Evolutionary conservation across 768 basidiomycete species (phyloP), one percentile per base, ranked within the genome.

Genomic region (Naganishia kalamii): DNA sequence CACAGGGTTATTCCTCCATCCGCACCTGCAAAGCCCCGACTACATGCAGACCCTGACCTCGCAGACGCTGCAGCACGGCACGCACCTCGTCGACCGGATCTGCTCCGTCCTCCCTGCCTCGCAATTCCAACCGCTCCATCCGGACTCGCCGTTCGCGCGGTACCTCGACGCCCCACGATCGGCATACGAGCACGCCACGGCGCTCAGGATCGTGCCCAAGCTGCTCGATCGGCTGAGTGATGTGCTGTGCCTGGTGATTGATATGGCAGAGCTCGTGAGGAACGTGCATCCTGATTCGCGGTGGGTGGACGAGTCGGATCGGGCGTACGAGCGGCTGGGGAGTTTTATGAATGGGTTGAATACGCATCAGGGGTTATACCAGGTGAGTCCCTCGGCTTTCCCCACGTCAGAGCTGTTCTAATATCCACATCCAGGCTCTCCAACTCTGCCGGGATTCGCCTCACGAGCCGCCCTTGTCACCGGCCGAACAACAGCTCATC

Each of bases 301-400:
- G 49, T 98, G 94, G 93, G 83, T 90, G 17, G 82, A 85, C 17
- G 87, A 87, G 54, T 90, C 90, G 48, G 90, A 96, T 74, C 82
- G 83, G 67, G 88, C 89, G 46, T 97, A 98, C 77, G 92, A 92
- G 78, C 85, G 84, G 67, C 81, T 98, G 68, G 97, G 92, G 80
- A 89, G 92, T 79, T 93, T 89, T 77, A 98, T 99, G 93, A 97
- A 97, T 77, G 86, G 90, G 49, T 81, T 98, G 65, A 99, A 99
- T 78, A 97, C 93, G 33, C 84, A 98, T 80, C 86, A 88, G 35
- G 90, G 88, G 41, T 81, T 99, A 49, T 93, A 92, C 69, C 83
- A 90, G 80, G 93, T 89, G 77, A 79, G 88, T 70, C 81, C 63
- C 30, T n/a, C 25, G 19, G 57, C 17, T 67, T 40, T 41, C 21